Evolutionary conservation across 768 basidiomycete species (phyloP).

Genomic region (Porpolomopsis calyptriformis): DNA sequence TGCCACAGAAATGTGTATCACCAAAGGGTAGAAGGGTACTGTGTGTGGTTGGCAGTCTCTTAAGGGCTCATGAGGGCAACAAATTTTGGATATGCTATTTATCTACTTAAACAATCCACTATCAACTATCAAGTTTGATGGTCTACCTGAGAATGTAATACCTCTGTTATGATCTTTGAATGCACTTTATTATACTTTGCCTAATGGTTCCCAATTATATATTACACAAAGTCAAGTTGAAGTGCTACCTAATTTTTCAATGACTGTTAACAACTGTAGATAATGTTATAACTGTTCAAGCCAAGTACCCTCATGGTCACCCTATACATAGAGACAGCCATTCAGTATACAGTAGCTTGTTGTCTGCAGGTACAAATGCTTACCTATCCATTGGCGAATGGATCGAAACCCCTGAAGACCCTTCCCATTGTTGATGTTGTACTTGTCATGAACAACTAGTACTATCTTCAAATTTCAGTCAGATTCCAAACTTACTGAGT

Average conservation of each 20-base stretch:
- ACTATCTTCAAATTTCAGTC: background rate
- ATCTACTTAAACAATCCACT: constrained; percentile 19
- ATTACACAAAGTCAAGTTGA: constrained; percentile 16
- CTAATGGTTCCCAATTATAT: constrained; percentile 11
- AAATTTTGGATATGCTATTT: constrained; percentile 21
- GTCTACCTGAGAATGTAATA: constrained; percentile 24
- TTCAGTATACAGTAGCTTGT: too few species aligned
- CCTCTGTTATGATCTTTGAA: constrained; percentile 13
- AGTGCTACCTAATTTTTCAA: constrained; percentile 21
- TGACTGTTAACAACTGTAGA: constrained; percentile 19
- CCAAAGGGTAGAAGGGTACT: constrained; percentile 24
- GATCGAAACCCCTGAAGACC: background rate
- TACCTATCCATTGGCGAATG: too few species aligned
- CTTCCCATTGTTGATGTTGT: background rate
- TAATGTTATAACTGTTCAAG: constrained; percentile 16
- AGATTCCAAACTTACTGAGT: background rate
- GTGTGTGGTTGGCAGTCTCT: constrained; percentile 21
- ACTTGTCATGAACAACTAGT: background rate
- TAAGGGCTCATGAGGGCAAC: constrained; percentile 12
- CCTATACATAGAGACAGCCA: constrained; percentile 14
- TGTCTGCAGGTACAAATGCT: too few species aligned
- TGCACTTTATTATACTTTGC: constrained; percentile 8
- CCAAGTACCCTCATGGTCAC: constrained; percentile 11
- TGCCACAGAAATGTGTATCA: constrained; percentile 26
- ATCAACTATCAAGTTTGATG: constrained; percentile 14